phyloP scores from a whole-genome alignment of 1,139 yeast genomes.

The Scheffersomyces segobiensis region DNA sequence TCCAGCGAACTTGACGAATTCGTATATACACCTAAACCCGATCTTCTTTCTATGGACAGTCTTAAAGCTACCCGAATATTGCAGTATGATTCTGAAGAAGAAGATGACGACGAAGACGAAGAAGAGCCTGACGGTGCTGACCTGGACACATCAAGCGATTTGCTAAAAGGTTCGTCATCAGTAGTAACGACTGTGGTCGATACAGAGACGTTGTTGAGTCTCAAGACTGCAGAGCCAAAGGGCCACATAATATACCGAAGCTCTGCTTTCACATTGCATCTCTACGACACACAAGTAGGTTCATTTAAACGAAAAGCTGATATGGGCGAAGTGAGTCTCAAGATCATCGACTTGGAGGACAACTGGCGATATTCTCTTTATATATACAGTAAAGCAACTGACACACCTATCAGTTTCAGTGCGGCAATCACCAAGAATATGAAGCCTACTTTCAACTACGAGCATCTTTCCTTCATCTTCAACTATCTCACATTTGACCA shows the following conservation, averaged over 20 bases:
- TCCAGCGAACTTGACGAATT: slow-evolving; percentile 58
- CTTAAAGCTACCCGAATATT: slow-evolving; percentile 8
- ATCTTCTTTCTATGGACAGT: slow-evolving; percentile 24
- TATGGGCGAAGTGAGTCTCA: slow-evolving; percentile 17
- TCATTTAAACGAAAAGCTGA: slow-evolving; percentile 46
- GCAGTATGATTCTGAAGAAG: slow-evolving; percentile 9
- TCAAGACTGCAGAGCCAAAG: slow-evolving; percentile 2
- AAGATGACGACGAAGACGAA: slow-evolving; percentile 10
- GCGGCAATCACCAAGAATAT: slow-evolving; percentile 48
- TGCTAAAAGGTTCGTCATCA: slow-evolving; percentile 7
- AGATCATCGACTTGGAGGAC: slow-evolving; percentile 45
- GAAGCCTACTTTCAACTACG: slow-evolving; percentile 67
- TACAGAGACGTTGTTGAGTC: slow-evolving; percentile 1
- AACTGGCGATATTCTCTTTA: slow-evolving; percentile 56
- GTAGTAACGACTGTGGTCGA: slow-evolving; percentile 1
- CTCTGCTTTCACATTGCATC: slow-evolving; percentile 34
- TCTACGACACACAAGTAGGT: slow-evolving; percentile 58
- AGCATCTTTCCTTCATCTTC: slow-evolving; percentile 62
- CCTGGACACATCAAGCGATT: slow-evolving; percentile 4
- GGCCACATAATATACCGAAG: slow-evolving; percentile 14
- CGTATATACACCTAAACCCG: slow-evolving; percentile 33
- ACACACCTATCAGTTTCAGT: slow-evolving; percentile 33
- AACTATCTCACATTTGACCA: slow-evolving; percentile 39
- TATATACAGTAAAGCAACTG: slow-evolving; percentile 20
- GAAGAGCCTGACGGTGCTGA: slow-evolving; percentile 6